Evolutionary conservation across 495 filamentous ascomycete genomes (phyloP).

Genomic region (Halenospora varia): DNA sequence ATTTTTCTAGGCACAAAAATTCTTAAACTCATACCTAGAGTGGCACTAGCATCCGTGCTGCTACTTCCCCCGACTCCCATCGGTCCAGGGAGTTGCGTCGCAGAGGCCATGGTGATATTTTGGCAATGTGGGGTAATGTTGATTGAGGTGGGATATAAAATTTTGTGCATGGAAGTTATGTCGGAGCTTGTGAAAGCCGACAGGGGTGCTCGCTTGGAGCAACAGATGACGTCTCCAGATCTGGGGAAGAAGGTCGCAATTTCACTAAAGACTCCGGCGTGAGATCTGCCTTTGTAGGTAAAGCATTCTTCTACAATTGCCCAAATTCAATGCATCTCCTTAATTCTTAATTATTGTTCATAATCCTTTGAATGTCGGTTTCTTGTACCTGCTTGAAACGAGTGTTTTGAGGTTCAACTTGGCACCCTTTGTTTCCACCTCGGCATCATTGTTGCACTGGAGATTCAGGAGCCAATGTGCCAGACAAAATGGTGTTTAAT

Average conservation of each 20-base stretch:
- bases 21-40: not conserved
- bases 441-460: not conserved
- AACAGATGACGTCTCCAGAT: not conserved
- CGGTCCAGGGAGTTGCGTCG: slow-evolving; percentile 45
- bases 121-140: slow-evolving; percentile 55
- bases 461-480: not conserved
- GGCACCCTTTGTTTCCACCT: not conserved
- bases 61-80: slow-evolving; percentile 4
- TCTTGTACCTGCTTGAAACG: not conserved
- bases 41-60: not conserved
- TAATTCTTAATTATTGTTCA: not conserved
- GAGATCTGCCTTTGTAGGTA: too few species aligned
- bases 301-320: too few species aligned
- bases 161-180: not conserved
- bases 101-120: slow-evolving; percentile 57
- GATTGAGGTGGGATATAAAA: not conserved
- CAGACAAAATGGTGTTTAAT: slow-evolving; percentile 45
- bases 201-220: not conserved
- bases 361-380: not conserved
- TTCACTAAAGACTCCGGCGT: too few species aligned
- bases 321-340: too few species aligned
- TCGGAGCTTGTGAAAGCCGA: not conserved
- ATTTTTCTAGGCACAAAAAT: not conserved
- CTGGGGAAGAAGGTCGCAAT: not conserved
- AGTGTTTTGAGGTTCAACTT: not conserved